Base-by-base conservation (phyloP, 805 yeast species). In the Ogataea dorogensis region DNA sequence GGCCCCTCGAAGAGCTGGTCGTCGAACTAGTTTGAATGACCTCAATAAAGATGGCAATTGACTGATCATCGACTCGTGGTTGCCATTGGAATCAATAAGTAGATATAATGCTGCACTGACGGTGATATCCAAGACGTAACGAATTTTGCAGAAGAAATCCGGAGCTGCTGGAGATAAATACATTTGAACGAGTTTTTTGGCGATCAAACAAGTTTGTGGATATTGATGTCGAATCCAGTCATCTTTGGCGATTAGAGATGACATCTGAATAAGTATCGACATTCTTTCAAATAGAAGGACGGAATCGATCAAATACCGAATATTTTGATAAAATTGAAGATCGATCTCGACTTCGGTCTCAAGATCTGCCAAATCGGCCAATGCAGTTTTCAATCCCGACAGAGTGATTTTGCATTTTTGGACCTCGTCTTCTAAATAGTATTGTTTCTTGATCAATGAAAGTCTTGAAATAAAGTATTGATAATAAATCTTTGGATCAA, bases 1-100 rank as follows among this genome's bases (percentile, higher is more conserved):
- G 1, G 47, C 25, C 6, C 58, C 58, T 13, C 58, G 40, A 8
- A 46, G 23, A 3, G 58, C 58, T 7, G 55, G 50, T 28, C 53
- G 40, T 19, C 21, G 21, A 19, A 19, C 21, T 19, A 19, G 9
- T 19, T 19, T 19, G 21, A 9, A 7, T 19, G 21, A 25, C 18
- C 17, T 11, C 8, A 11, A n/a, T 17, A n/a, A 32, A 12, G n/a
- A 17, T 17, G 7, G 16, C 19, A 2, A 8, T 11, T 11, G 12
- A 28, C 11, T 22, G 17, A n/a, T 8, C 24, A 4, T 17, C 36
- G 45, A 4, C 10, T 35, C 27, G 7, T 40, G 36, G 32, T 51
- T 38, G 3, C 42, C 17, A 28, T 49, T 37, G 12, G 42, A 36
- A 36, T 54, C 59, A 10, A 54, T 49, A 8, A 54, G 32, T 5